Base-by-base conservation (phyloP, 768 basidiomycete species). In the Pulveroboletus sp. region DNA sequence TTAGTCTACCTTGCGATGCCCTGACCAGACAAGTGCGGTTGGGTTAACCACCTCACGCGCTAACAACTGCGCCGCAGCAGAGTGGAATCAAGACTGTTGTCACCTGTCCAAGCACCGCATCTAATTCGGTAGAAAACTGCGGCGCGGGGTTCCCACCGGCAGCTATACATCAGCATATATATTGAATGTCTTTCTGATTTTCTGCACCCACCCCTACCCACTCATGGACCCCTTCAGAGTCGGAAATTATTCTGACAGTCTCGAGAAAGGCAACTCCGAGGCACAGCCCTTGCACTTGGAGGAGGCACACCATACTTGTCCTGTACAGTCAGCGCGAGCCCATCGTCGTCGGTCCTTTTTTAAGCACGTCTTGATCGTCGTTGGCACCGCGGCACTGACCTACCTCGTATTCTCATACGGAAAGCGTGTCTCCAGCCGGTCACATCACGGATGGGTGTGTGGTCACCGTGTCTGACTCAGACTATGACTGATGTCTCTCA, bases 181-280 rank as follows among this genome's bases (percentile, higher is more conserved):
- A 46, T 42, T 5, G 5, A 5, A 0, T 8, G 3, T 21, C 18
- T 18, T 21, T 21, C 21, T 21, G 21, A 21, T 21, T 3, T 21
- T 21, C 21, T 21, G 5, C n/a, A 24, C 27, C 5, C 8, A 36
- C 33, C 2, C 17, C 15, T 30, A 18, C 30, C 8, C 8, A 38
- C n/a, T 4, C 57, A 63, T 65, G 62, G 51, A 54, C 21, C 31
- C 51, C 3, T 3, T 27, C 44, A 58, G 54, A 39, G 30, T 27
- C n/a, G 49, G 35, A 11, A 14, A 45, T 6, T 43, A 51, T 39
- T 35, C 52, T 49, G 50, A 43, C 33, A 45, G 28, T 30, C 51
- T 59, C 17, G 64, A 66, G 51, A 62, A 65, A 27, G 62, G 59
- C 6, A 30, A 9, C 33, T 36, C 50, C 37, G 40, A 47, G n/a